Base-by-base conservation (phyloP, 1,284 basidiomycete species). In the Malassezia obtusa region DNA sequence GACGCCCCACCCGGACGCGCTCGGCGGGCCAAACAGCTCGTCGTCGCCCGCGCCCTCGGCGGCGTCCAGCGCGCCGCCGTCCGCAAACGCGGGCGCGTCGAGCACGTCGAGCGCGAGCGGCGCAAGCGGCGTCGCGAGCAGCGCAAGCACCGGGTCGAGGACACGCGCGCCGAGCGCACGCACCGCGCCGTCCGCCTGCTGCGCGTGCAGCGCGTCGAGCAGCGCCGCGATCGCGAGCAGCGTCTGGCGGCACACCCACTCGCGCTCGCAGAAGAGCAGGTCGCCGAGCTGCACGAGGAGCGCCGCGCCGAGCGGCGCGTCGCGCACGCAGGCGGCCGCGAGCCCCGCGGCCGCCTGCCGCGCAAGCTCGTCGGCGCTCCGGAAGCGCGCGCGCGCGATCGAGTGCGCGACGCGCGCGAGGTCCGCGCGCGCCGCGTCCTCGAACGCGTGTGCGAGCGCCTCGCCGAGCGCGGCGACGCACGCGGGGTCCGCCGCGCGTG, bases 341-440 rank as follows among this genome's bases (percentile, higher is more conserved):
- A 95, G 79, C 61, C 86, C 84, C 2, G 82, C 79, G 17, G 89
- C 84, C 0, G 89, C 89, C 71, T 95, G 89, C 2, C 89, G 83
- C 53, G 92, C 80, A 74, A 95, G 89, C 74, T 95, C 90, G 52
- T 95, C 91, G 70, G 86, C 86, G 2, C 89, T 89, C 38, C 90
- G 80, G 79, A 95, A 95, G 39, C 88, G 85, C 21, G 80, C 79
- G 74, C 87, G 88, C 36, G 87, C 83, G 61, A 92, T 90, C 7
- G 88, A 91, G 1, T 80, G 84, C 81, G 92, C 86, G 63, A 95
- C 85, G 30, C 87, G 84, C 53, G 82, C 79, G 60, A 94, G 80
- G 36, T 83, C 83, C 62, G 88, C 83, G 36, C 77, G 74, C 32
- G 83, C 82, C 1, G 90, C 89, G 22, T 91, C 79, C 8, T 72